A percentile compares a stretch with the other conserved stretches of the same genome.
These are phyloP conservation scores for Phytomonas sp. DNA, from an alignment of 208 protist genomes.

Conservation along the genomic window DNA sequence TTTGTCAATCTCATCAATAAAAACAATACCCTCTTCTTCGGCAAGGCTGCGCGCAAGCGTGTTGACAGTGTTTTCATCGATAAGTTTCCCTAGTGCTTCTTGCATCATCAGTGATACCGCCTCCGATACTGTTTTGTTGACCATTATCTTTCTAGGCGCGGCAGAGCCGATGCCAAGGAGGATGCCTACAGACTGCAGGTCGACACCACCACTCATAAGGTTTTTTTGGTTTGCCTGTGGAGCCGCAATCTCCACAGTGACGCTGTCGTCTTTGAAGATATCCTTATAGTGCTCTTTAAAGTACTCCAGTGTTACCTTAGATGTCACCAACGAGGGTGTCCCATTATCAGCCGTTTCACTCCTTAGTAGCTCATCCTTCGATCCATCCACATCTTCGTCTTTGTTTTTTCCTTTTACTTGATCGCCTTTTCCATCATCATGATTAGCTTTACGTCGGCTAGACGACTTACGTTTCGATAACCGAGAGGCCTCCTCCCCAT, in stretches of 20 bases:
- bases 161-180: conserved; percentile 54
- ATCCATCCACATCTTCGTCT: conserved; percentile 1
- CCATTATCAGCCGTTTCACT: neutral
- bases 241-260: conserved; percentile 63
- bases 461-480: neutral
- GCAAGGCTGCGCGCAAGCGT: conserved; percentile 67
- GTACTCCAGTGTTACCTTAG: conserved; percentile 59
- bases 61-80: conserved; percentile 85
- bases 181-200: conserved; percentile 56
- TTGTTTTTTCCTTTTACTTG: conserved; percentile 1
- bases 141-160: conserved; percentile 34
- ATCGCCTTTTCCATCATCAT: neutral
- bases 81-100: conserved; percentile 83
- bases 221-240: conserved; percentile 29
- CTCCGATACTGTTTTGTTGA: conserved; percentile 68
- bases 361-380: neutral
- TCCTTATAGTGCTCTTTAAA: conserved; percentile 71
- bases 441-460: neutral
- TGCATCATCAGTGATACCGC: conserved; percentile 78
- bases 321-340: neutral
- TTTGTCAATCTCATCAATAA: conserved; percentile 99
- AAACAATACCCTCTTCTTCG: conserved; percentile 96
- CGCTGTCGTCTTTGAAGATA: conserved; percentile 65
- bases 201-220: conserved; percentile 20
- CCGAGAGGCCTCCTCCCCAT: conserved; percentile 12